Percentiles rank a stretch among this genome's conserved stretches.
Conservation (phyloP, 2,329 filamentous ascomycete species). For the Epichloe coenophiala region DNA sequence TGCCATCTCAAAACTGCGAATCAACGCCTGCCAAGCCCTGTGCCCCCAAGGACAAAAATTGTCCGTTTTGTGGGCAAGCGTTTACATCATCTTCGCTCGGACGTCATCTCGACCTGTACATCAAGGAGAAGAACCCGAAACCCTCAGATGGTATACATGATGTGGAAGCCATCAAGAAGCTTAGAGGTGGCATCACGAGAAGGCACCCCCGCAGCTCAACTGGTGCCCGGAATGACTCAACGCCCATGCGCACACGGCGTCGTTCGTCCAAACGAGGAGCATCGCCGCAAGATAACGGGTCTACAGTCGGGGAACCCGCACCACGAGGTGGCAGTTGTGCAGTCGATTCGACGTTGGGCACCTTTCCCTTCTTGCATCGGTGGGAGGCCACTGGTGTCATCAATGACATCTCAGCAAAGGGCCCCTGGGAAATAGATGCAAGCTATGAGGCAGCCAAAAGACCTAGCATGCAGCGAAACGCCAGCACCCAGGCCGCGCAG, state of each 20-base stretch:
- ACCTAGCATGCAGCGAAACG: constrained; percentile 24
- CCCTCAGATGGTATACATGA: constrained; percentile 76
- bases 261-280: constrained; percentile 24
- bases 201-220: constrained; percentile 57
- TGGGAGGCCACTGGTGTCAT: constrained; percentile 73
- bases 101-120: constrained; percentile 85
- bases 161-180: constrained; percentile 74
- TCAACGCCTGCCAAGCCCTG: constrained; percentile 22
- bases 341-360: constrained; percentile 37
- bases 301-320: constrained; percentile 23
- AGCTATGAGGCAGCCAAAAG: constrained; percentile 23
- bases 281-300: constrained; percentile 25
- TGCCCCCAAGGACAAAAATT: constrained; percentile 71
- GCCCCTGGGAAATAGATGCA: constrained; percentile 18
- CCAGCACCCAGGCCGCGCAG: constrained; percentile 38
- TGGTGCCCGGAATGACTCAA: constrained; percentile 45
- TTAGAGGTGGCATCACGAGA: constrained; percentile 75
- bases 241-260: constrained; percentile 38
- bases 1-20: constrained; percentile 21
- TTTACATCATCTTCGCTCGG: constrained; percentile 92
- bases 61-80: constrained; percentile 74
- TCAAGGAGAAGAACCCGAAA: constrained; percentile 87
- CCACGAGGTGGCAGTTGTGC: constrained; percentile 29
- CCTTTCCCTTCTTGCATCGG: constrained; percentile 39
- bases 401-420: constrained; percentile 49